Conservation (phyloP, 306 rosid species). For the Delonix regia region DNA sequence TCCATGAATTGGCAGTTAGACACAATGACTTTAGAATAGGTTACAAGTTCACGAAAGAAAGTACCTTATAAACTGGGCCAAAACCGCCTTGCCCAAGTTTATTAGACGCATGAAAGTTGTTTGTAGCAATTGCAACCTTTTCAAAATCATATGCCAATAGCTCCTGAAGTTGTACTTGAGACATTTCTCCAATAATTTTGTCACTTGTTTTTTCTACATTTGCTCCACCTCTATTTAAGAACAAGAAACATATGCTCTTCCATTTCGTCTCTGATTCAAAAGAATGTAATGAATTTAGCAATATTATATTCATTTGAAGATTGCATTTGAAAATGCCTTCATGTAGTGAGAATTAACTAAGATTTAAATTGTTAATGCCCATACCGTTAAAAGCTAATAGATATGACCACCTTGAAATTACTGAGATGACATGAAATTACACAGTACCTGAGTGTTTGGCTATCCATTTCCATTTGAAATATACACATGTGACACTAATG, state of each 20-base stretch:
- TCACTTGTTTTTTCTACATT: background rate
- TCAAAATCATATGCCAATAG: background rate
- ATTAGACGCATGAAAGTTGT: background rate
- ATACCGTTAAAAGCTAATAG: too few relatives aligned
- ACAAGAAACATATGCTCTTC: background rate
- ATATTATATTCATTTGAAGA: too few relatives aligned
- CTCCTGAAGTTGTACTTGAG: background rate
- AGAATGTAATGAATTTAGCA: background rate
- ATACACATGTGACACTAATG: background rate
- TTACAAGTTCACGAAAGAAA: background rate
- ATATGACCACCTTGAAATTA: too few relatives aligned
- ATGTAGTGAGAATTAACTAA: too few relatives aligned
- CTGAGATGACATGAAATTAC: too few relatives aligned
- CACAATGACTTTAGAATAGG: background rate
- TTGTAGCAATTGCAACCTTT: background rate
- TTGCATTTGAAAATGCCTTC: too few relatives aligned
- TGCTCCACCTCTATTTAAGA: background rate
- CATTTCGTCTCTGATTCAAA: background rate
- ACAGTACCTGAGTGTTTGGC: background rate
- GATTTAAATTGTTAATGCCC: too few relatives aligned
- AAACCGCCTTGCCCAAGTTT: background rate
- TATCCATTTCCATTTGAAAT: slow-evolving; percentile 27
- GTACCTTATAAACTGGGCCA: background rate
- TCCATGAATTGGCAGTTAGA: background rate
- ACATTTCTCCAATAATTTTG: background rate